Evolutionary conservation across 768 basidiomycete species (phyloP).

Genomic region (Coprinellus micaceus): DNA sequence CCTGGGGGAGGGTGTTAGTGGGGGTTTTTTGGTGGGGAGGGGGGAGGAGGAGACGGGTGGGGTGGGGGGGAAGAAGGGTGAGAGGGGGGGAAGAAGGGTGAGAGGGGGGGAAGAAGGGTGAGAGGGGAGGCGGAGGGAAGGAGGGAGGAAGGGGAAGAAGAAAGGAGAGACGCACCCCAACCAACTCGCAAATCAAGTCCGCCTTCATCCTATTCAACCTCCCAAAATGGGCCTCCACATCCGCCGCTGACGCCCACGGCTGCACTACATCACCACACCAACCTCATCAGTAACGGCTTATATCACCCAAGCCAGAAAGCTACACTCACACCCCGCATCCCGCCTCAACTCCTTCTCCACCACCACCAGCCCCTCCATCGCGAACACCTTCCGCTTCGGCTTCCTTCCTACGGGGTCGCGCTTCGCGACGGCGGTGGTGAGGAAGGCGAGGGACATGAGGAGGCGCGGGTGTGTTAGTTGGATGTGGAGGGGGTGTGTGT

Average conservation of each 20-base stretch:
- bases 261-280: conserved; percentile 31
- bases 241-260: conserved; percentile 52
- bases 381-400: conserved; percentile 70
- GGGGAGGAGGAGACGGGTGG: background rate
- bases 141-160: too few relatives aligned
- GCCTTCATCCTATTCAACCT: conserved; percentile 62
- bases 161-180: too few relatives aligned
- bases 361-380: conserved; percentile 53
- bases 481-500: conserved; percentile 45
- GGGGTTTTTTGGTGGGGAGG: background rate
- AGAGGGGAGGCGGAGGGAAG: too few relatives aligned
- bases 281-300: conserved; percentile 4
- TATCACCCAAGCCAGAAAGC: conserved; percentile 1
- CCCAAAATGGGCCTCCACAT: conserved; percentile 45
- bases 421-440: conserved; percentile 63
- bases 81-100: too few relatives aligned
- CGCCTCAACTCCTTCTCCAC: conserved; percentile 45
- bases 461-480: conserved; percentile 67
- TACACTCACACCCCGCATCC: conserved; percentile 35
- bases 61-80: background rate
- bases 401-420: conserved; percentile 71
- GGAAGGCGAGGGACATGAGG: conserved; percentile 60
- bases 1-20: conserved; percentile 31
- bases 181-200: conserved; percentile 67
- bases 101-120: too few relatives aligned